phyloP scores from a whole-genome alignment of 805 yeast genomes.

The Myxozyma neotropica region DNA sequence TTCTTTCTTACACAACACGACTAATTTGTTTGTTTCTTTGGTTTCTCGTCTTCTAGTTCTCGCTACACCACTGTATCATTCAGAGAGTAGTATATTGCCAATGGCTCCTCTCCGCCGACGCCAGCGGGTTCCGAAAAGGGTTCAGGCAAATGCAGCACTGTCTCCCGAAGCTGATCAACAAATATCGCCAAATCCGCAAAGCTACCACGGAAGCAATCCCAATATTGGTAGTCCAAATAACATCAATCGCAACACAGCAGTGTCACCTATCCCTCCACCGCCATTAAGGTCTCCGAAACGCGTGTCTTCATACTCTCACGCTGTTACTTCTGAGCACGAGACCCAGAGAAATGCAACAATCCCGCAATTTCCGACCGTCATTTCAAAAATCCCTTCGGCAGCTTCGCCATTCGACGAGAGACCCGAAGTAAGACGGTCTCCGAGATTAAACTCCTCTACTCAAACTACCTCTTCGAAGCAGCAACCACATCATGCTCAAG shows the following conservation, averaged over 20 bases:
- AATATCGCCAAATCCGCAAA: not conserved
- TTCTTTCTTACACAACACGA: not conserved
- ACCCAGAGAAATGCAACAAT: not conserved
- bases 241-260: not conserved
- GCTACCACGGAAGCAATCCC: not conserved
- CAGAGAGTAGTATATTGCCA: too few species aligned
- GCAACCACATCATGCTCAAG: too few species aligned
- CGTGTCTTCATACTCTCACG: not conserved
- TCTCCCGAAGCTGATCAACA: not conserved
- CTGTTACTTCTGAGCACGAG: not conserved
- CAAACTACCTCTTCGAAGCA: not conserved
- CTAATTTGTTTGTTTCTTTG: not conserved
- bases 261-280: not conserved
- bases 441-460: not conserved
- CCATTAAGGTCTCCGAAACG: not conserved
- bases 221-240: not conserved
- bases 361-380: not conserved
- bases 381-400: not conserved
- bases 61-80: too few species aligned
- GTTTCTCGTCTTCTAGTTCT: not conserved
- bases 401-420: not conserved
- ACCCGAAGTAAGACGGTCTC: slow-evolving; percentile 14
- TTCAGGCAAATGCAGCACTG: not conserved
- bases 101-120: slow-evolving; percentile 21
- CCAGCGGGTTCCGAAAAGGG: slow-evolving; percentile 3